phyloP scores from a whole-genome alignment of 2,329 filamentous ascomycete species.

The Botrytis fragariae region DNA sequence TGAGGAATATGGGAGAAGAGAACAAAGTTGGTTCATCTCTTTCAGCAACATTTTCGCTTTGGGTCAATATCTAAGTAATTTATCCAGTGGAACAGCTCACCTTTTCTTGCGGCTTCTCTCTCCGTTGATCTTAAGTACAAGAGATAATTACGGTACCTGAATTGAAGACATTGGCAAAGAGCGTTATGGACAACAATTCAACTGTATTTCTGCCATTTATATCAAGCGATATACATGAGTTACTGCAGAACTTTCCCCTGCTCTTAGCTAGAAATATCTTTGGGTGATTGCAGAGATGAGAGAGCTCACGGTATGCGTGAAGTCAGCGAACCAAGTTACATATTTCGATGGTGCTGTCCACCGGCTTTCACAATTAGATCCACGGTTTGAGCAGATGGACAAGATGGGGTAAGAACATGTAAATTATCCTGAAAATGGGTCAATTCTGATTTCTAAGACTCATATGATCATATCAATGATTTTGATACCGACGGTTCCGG shows the following conservation, averaged over 20 bases:
- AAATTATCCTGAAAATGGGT: not conserved
- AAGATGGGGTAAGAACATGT: not conserved
- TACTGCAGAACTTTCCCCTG: fast-evolving
- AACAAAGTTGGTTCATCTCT: not conserved
- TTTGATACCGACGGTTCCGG: not conserved
- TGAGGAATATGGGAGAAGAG: not conserved
- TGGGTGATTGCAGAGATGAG: not conserved
- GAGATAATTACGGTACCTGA: not conserved
- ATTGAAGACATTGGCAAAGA: not conserved
- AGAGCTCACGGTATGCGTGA: not conserved
- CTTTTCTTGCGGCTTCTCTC: not conserved
- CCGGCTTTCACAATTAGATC: not conserved
- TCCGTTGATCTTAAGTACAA: too few species aligned
- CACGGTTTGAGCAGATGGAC: not conserved
- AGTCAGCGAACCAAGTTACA: not conserved
- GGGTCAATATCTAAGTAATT: not conserved
- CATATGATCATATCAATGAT: not conserved
- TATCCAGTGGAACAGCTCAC: not conserved
- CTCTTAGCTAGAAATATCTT: not conserved
- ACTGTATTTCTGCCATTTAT: not conserved
- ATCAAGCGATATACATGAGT: not conserved
- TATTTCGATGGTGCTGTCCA: not conserved
- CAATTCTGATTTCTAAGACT: not conserved
- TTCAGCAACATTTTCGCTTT: not conserved
- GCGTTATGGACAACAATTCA: not conserved